These are phyloP conservation scores for Aplosporella prunicola DNA, from an alignment of 2,329 filamentous ascomycete species.

Conservation along the genomic window DNA sequence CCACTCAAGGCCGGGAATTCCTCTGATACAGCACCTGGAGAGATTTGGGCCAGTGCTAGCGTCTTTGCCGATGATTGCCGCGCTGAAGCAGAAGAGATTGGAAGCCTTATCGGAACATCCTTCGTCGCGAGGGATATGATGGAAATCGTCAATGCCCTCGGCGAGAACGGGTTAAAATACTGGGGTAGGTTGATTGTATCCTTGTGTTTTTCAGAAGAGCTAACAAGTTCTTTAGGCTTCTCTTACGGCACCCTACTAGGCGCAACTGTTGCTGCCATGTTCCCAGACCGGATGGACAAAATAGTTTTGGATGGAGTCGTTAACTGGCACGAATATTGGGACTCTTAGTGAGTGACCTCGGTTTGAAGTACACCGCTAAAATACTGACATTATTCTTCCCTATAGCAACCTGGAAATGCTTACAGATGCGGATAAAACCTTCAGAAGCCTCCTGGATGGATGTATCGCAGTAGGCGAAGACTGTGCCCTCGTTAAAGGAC, in stretches of 20 bases:
- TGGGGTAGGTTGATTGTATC: constrained; percentile 24
- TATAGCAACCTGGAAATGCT: not conserved
- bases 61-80: constrained; percentile 11
- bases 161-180: constrained; percentile 33
- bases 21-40: constrained; percentile 12
- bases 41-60: constrained; percentile 11
- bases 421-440: not conserved
- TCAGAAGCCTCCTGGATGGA: not conserved
- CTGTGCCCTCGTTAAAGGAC: not conserved
- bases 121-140: constrained; percentile 39
- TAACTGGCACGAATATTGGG: constrained; percentile 39
- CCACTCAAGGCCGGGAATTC: constrained; percentile 5
- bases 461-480: not conserved
- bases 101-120: constrained; percentile 32
- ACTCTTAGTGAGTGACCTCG: constrained; percentile 17
- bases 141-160: constrained; percentile 35
- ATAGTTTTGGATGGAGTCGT: constrained; percentile 36
- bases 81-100: constrained; percentile 19
- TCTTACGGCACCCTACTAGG: constrained; percentile 40
- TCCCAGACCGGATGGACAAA: constrained; percentile 32
- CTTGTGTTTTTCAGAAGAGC: too few species aligned
- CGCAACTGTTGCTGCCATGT: constrained; percentile 38
- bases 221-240: too few species aligned
- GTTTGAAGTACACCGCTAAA: too few species aligned
- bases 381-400: not conserved